Evolutionary conservation across 2,329 filamentous ascomycete species (phyloP).

Genomic region (Pseudogymnoascus sp.): DNA sequence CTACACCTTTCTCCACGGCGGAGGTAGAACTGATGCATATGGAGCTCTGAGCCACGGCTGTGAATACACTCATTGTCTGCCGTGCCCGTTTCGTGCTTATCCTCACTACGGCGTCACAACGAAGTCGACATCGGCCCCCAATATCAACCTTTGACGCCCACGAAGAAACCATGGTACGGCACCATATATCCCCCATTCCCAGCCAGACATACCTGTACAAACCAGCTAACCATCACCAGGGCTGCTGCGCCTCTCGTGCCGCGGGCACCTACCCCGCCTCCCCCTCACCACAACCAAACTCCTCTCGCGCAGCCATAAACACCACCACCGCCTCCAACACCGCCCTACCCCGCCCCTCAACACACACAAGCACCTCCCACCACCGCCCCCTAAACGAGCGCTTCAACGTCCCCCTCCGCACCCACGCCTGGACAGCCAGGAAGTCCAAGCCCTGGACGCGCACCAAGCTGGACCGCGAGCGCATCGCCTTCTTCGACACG

Average conservation of each 20-base stretch:
- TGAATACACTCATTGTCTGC: background rate
- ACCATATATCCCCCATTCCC: background rate
- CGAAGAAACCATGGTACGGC: background rate
- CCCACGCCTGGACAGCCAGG: slow-evolving; percentile 54
- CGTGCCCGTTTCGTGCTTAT: background rate
- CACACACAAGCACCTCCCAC: slow-evolving; percentile 11
- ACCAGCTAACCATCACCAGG: background rate
- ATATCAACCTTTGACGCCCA: background rate
- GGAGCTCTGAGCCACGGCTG: background rate
- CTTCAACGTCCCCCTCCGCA: slow-evolving; percentile 61
- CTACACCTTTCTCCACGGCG: background rate
- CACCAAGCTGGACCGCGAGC: slow-evolving; percentile 59
- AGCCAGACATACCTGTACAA: background rate
- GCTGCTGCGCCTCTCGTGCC: background rate
- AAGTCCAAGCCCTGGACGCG: slow-evolving; percentile 61
- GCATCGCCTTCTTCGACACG: slow-evolving; percentile 84
- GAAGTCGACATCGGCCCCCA: background rate
- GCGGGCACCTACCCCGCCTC: background rate
- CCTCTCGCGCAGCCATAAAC: background rate
- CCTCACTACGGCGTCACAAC: background rate
- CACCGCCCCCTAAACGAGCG: slow-evolving; percentile 49
- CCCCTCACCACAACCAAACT: background rate
- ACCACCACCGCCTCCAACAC: slow-evolving; percentile 17
- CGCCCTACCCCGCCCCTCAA: slow-evolving; percentile 18
- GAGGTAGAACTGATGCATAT: background rate